Evolutionary conservation across 2,329 filamentous ascomycete genomes (phyloP), one percentile per base, ranked within the genome.

Genomic region (Fusarium subtropicale): DNA sequence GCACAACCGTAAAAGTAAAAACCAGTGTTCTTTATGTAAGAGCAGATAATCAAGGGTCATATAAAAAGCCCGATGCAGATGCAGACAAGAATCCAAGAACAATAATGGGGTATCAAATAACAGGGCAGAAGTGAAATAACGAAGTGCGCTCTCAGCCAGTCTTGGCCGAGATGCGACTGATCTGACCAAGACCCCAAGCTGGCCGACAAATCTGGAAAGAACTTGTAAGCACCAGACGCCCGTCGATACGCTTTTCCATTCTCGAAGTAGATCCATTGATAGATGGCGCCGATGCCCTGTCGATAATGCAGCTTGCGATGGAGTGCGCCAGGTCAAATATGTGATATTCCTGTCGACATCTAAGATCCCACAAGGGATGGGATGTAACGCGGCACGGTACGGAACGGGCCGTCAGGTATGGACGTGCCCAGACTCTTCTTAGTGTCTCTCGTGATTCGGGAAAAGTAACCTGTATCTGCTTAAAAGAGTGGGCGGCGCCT

Each of bases 91-190:
- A 63, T 62, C 50, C 46, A 66, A 54, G 59, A 67, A 59, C 46
- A 53, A 48, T 62, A 45, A 50, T 56, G 74, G 74, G 74, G 74
- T 76, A 76, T 76, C 74, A 74, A 74, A 72, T 61, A 73, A 73
- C 64, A 72, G 38, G 51, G 34, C 62, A 72, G 72, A 75, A 75
- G 70, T 50, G 63, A 72, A 74, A 47, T 52, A 51, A 46, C 24
- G 46, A 50, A 60, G 56, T 41, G 45, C 36, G 26, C 47, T 39
- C 56, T 41, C 39, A 48, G 18, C 18, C 46, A 62, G 20, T 24
- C 36, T 41, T 34, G 39, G 38, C 53, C 63, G 42, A 42, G 33
- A 24, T 51, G 30, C 38, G 54, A 48, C 30, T 36, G 46, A 52
- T 54, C 33, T 39, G 41, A 51, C 16, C 31, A 55, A 38, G 42